Conservation (phyloP, 345 rosid genomes). For the Aquilaria malaccensis region DNA sequence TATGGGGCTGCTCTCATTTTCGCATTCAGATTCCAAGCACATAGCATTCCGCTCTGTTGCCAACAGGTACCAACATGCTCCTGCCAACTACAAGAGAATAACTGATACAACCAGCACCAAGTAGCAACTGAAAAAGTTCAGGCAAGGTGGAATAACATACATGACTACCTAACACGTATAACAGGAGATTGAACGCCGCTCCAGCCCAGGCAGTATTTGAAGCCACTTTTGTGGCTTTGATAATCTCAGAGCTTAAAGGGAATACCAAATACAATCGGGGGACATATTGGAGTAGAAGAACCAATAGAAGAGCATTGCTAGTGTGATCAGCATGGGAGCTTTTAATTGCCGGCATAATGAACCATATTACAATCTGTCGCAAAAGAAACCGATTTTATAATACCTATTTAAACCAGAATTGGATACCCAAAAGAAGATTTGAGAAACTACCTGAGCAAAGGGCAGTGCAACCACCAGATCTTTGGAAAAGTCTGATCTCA, state of each 20-base stretch:
- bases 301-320: too few species aligned
- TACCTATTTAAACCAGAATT: conserved; percentile 30
- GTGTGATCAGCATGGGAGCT: too few species aligned
- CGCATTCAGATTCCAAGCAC: conserved; percentile 56
- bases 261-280: conserved; percentile 55
- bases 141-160: conserved; percentile 2
- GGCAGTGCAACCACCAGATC: conserved; percentile 89
- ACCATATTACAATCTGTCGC: conserved; percentile 6
- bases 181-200: conserved; percentile 80
- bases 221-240: conserved; percentile 79
- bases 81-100: conserved; percentile 47
- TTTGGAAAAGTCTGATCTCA: conserved; percentile 70
- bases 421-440: conserved; percentile 19
- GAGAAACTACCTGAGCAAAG: conserved; percentile 70
- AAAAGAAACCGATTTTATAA: too few species aligned
- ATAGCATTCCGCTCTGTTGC: conserved; percentile 67
- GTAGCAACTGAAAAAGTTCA: neutral
- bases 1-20: too few species aligned
- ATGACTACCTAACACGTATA: conserved; percentile 79
- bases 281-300: too few species aligned
- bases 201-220: conserved; percentile 95
- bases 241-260: conserved; percentile 74
- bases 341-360: too few species aligned
- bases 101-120: neutral
- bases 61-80: conserved; percentile 84